These are phyloP conservation scores for Ophiocordyceps polyrhachis-furcata DNA, from an alignment of 2,329 filamentous ascomycete genomes.

Conservation along the genomic window DNA sequence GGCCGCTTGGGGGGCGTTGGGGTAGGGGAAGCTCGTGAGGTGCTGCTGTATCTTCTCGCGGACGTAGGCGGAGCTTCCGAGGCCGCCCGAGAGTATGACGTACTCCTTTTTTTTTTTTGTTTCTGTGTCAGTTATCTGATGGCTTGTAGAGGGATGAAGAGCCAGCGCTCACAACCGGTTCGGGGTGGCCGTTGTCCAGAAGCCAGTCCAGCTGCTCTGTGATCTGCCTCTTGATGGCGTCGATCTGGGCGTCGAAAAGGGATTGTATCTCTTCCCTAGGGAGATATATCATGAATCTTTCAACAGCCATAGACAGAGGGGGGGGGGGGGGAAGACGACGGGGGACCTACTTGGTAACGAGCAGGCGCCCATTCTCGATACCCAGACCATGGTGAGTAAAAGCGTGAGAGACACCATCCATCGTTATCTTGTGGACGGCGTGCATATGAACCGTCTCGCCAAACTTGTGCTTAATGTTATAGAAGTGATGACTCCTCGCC, in stretches of 20 bases:
- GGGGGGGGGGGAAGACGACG: too few relatives aligned
- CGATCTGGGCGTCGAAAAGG: conserved; percentile 23
- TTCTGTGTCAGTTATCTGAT: too few relatives aligned
- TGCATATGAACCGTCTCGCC: conserved; percentile 24
- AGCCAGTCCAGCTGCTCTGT: conserved; percentile 22
- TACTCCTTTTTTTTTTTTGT: too few relatives aligned
- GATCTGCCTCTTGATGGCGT: conserved; percentile 19
- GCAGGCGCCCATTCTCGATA: conserved; percentile 21
- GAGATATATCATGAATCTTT: too few relatives aligned
- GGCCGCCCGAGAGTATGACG: conserved; percentile 24
- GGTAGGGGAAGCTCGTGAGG: conserved; percentile 14
- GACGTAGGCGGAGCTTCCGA: conserved; percentile 27
- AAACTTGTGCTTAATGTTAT: conserved; percentile 21
- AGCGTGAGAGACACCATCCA: conserved; percentile 23
- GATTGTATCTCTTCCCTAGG: conserved; percentile 24
- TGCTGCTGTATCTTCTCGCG: conserved; percentile 21
- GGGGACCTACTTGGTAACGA: conserved; percentile 19
- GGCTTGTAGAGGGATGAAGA: background rate
- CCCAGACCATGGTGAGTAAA: conserved; percentile 18
- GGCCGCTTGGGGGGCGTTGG: conserved; percentile 15
- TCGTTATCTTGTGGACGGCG: conserved; percentile 19
- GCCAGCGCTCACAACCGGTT: background rate
- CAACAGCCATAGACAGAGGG: too few relatives aligned
- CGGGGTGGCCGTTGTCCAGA: conserved; percentile 1
- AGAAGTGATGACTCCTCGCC: conserved; percentile 19